Evolutionary conservation across 1,284 basidiomycete genomes (phyloP), one percentile per base, ranked within the genome.

Genomic region (Ceratorhiza oryzae-sativae): DNA sequence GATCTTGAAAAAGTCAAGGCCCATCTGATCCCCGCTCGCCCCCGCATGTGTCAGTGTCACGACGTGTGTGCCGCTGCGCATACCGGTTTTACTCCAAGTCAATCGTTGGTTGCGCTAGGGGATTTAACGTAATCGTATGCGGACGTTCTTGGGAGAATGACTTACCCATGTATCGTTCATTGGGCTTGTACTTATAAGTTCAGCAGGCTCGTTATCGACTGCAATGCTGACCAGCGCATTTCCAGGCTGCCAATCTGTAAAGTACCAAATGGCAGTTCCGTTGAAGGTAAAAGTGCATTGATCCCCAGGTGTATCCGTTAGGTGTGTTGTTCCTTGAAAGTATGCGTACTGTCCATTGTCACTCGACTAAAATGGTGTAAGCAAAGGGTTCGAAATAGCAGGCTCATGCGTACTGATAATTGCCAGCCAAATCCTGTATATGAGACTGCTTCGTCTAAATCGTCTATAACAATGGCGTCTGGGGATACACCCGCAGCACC

Each of bases 1-100:
- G 42, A 46, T 46, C 34, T 46, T 46, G 39, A 68, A 68, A 15
- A 68, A 68, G 20, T 68, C 65, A 20, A 68, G 1, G 23, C 25
- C 58, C 18, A 34, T 39, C 15, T 46, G 13, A 20, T 23, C 32
- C 15, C 65, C 51, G 5, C 9, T 13, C 13, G 3, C 20, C 15
- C 42, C 65, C 18, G 27, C 65, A 46, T 68, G 65, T 3, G 65
- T 56, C 23, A 68, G 42, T 2, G 1, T 68, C 1, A 68, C 39
- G 5, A 18, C 18, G 39, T 68, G 65, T 1, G 25, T 5, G 8
- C 65, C 53, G 12, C 18, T 18, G 9, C 25, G 45, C 25, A 68
- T 23, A 32, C 41, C 65, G 8, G 41, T 46, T 27, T 32, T 68
- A 27, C 41, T 55, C 65, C 65, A 65, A 23, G 6, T 10, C 23